Percentiles rank a stretch among this genome's conserved stretches.
phyloP scores from a whole-genome alignment of 345 rosid species.

The Camelina hispida region DNA sequence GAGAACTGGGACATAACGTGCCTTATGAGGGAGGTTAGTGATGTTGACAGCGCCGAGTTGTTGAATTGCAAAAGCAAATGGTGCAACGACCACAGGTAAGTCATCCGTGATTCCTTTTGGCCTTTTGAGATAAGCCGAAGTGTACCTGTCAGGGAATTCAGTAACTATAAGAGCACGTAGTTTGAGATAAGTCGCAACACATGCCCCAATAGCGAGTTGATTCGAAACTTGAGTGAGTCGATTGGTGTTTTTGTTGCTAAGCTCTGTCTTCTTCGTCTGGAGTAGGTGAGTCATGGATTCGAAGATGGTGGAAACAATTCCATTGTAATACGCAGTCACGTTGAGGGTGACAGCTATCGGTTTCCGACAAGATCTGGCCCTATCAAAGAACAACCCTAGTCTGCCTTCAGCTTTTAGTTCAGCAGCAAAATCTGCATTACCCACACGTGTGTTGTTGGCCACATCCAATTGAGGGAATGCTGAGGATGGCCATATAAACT shows the following conservation, averaged over 20 bases:
- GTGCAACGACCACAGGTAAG: not conserved
- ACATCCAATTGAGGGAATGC: not conserved
- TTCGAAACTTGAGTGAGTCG: too few relatives aligned
- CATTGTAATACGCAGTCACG: not conserved
- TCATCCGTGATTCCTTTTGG: not conserved
- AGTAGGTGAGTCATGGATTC: not conserved
- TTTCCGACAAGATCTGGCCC: not conserved
- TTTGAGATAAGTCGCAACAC: not conserved
- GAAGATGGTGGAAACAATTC: not conserved
- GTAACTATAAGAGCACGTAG: not conserved
- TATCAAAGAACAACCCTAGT: not conserved
- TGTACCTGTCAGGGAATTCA: not conserved
- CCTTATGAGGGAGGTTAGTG: not conserved
- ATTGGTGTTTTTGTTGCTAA: not conserved
- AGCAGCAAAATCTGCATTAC: not conserved
- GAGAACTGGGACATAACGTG: not conserved
- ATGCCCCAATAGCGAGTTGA: not conserved
- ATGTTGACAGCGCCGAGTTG: not conserved
- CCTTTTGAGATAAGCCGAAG: not conserved
- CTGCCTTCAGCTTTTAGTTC: not conserved
- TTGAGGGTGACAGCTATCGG: too few relatives aligned
- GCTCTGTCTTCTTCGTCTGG: not conserved
- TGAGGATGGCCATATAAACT: not conserved
- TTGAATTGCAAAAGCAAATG: not conserved
- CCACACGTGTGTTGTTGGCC: not conserved